phyloP scores from a whole-genome alignment of 768 basidiomycete genomes.

The Crucibulum laeve region DNA sequence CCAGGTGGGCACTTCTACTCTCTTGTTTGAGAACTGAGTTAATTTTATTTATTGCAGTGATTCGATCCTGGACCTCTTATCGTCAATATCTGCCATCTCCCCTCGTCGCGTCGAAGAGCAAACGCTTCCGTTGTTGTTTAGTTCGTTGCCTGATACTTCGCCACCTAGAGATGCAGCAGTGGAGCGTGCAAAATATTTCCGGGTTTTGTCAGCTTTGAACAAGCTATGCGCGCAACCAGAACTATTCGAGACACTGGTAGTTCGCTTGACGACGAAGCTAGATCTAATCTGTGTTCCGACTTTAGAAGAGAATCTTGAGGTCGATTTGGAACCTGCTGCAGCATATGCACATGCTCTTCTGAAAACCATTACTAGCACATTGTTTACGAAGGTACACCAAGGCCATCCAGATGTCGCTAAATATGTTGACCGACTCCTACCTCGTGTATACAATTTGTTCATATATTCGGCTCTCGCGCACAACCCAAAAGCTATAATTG shows the following conservation, averaged over 20 bases:
- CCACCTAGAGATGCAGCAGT: conserved; percentile 47
- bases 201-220: conserved; percentile 62
- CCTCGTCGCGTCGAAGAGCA: conserved; percentile 66
- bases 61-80: conserved; percentile 58
- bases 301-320: conserved; percentile 8
- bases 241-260: conserved; percentile 82
- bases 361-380: conserved; percentile 57
- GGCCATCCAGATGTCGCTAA: conserved; percentile 73
- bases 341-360: conserved; percentile 88
- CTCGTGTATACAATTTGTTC: conserved; percentile 64
- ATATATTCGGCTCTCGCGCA: conserved; percentile 35
- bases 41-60: conserved; percentile 37
- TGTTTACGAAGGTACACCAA: conserved; percentile 40
- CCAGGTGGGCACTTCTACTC: conserved; percentile 34
- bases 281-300: conserved; percentile 53
- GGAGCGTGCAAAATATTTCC: conserved; percentile 64
- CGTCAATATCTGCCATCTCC: conserved; percentile 50
- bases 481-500: conserved; percentile 21
- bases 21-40: neutral
- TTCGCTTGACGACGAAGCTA: conserved; percentile 74
- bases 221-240: conserved; percentile 67
- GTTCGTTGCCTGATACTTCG: conserved; percentile 63
- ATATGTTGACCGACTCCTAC: conserved; percentile 74
- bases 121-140: conserved; percentile 80
- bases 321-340: conserved; percentile 56